Base-by-base conservation (phyloP, 306 rosid genomes). In the Cucumis melo region DNA sequence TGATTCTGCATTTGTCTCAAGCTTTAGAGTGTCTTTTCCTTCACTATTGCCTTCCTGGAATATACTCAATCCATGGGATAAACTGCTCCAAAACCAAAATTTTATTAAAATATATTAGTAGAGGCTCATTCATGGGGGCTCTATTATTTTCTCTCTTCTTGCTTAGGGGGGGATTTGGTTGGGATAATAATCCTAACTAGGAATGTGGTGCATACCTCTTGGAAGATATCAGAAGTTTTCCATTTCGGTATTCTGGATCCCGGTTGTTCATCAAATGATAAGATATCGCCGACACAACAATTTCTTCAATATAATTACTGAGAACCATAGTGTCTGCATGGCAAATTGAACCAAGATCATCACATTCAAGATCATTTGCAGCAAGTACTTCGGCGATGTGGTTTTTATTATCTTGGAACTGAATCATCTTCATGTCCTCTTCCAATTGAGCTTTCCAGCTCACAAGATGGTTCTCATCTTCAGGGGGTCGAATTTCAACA, bases 301-400 rank as follows among this genome's bases (percentile, higher is more conserved):
- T 91, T 77, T 94, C 96, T 82, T 94, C 95, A 27, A 94, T 91
- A 80, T 81, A 71, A 65, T 81, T 83, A 81, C 97, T 62, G 27
- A 89, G 90, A 48, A 89, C 71, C 81, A 75, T 81, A 23, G 90
- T 89, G 80, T 94, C 97, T 60, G 87, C 87, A 65, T 70, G 85
- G 78, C 91, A 90, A 75, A 94, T 83, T 58, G 90, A 85, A 76
- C 82, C 88, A 67, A 94, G 78, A 82, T 91, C 96, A 39, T 90
- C 86, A 59, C 96, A 94, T 42, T 91, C 97, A 62, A 91, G 89
- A 83, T 94, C 97, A 81, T 91, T 94, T 68, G 84, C 91, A 0
- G 96, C 91, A 53, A 94, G 94, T 32, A 90, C 92, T 81, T 89
- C 91, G 11, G 93, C 86, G 66, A 94, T 94, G 87, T 91, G 95